Base-by-base conservation (phyloP, 768 basidiomycete genomes). In the Sarcomyxa edulis region DNA sequence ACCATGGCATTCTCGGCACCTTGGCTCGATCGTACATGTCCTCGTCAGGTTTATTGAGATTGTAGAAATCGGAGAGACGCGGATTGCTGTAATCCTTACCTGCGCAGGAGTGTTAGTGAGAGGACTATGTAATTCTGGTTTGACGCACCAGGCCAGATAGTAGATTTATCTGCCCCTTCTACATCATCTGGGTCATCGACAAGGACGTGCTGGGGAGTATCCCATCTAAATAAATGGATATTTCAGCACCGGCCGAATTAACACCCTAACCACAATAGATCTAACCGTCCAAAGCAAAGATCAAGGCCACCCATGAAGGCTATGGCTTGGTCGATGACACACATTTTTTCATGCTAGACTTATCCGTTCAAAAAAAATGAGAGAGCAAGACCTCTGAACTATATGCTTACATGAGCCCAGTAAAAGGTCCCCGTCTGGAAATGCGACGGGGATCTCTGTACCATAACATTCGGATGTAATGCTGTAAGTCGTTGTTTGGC, bases 291-390 rank as follows among this genome's bases (percentile, higher is more conserved):
- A 49, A 93, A 96, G 57, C 89, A 95, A 23, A 95, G 72, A 60
- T 99, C 96, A 29, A 99, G 62, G 3, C 96, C 96, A 12, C 96
- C 96, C 90, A 92, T 96, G 64, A 98, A 99, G 0, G 89, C 94
- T 46, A 98, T 96, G 1, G 91, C 80, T 56, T 96, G 88, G 56
- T 99, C 96, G 44, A 99, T 88, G 10, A 97, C 92, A 53, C 95
- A 98, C 46, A 99, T 55, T 56, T 99, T 99, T 69, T 99, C 96
- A 59, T 98, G 96, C 90, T 94, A 42, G 38, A 26, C 11, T 18
- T 16, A 43, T 27, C 15, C 15, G 32, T 30, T 2, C 9, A 27
- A 26, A 22, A 18, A 20, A 35, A 27, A 15, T 35, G 28, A 16
- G 30, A 15, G 20, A 18, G 23, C 39, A 35, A 44, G 12, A 20